These are phyloP conservation scores for Aegle marmelos DNA, from an alignment of 345 rosid species.

Conservation along the genomic window DNA sequence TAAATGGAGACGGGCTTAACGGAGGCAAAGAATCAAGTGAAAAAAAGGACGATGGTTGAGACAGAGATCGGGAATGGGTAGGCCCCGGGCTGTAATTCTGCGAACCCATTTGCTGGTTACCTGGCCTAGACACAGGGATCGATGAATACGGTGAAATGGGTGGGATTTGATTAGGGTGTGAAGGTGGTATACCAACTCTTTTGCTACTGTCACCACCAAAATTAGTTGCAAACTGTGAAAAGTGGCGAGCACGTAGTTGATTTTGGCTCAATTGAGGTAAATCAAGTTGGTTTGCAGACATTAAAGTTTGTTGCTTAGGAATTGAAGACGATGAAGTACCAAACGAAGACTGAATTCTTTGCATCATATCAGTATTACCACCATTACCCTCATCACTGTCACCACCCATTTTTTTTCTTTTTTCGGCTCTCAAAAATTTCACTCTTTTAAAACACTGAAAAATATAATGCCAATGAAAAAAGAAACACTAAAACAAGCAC, in stretches of 20 bases:
- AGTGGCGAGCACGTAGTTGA: constrained; percentile 47
- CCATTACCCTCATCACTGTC: constrained; percentile 58
- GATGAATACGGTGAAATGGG: constrained; percentile 86
- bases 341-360: constrained; percentile 61
- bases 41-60: constrained; percentile 78
- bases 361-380: constrained; percentile 60
- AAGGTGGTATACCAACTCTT: constrained; percentile 82
- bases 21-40: constrained; percentile 84
- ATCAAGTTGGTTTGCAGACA: constrained; percentile 51
- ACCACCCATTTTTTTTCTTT: constrained; percentile 60
- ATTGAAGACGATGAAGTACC: constrained; percentile 52
- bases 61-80: constrained; percentile 75
- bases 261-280: constrained; percentile 48
- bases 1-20: constrained; percentile 64
- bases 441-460: too few species aligned
- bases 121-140: constrained; percentile 64
- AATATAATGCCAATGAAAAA: background rate
- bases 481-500: background rate
- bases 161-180: constrained; percentile 79
- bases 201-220: constrained; percentile 38
- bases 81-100: constrained; percentile 45
- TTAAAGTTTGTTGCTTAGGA: constrained; percentile 34
- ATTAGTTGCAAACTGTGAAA: constrained; percentile 50
- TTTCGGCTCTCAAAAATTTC: background rate
- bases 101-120: constrained; percentile 49